A percentile compares a stretch with the other conserved stretches of the same genome.
Conservation (phyloP, 176 grass and related monocot species). For the Aegilops longissima region DNA sequence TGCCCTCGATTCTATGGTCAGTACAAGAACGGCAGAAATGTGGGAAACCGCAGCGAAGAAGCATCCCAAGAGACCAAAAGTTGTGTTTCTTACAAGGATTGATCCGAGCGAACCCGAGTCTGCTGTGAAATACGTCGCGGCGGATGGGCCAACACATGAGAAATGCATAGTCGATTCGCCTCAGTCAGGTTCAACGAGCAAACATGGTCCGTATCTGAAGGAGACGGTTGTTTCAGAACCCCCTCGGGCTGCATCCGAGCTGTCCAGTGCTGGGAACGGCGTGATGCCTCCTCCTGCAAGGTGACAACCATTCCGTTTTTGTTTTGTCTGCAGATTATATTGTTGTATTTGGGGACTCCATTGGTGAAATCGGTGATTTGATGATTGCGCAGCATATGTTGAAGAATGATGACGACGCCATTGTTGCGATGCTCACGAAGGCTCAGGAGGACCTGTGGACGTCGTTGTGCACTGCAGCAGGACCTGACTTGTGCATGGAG, state of each 20-base stretch:
- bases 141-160: background rate
- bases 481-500: too few relatives aligned
- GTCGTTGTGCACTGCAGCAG: too few relatives aligned
- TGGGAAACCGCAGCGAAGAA: constrained; percentile 15
- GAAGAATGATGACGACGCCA: too few relatives aligned
- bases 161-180: background rate
- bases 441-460: too few relatives aligned
- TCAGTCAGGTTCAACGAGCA: background rate
- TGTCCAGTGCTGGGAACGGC: background rate
- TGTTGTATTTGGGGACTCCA: too few relatives aligned
- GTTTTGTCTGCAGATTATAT: too few relatives aligned
- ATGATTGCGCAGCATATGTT: too few relatives aligned
- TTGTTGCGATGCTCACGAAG: too few relatives aligned
- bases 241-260: background rate
- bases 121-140: background rate
- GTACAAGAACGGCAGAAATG: background rate
- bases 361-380: too few relatives aligned
- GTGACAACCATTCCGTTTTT: background rate
- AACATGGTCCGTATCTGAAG: background rate
- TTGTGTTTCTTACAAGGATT: background rate
- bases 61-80: constrained; percentile 9
- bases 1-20: background rate
- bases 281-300: background rate
- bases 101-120: background rate
- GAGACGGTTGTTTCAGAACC: background rate